Percentiles rank a stretch among this genome's conserved stretches.
Conservation (phyloP, 2,329 filamentous ascomycete species). For the Aspergillus amoenus region DNA sequence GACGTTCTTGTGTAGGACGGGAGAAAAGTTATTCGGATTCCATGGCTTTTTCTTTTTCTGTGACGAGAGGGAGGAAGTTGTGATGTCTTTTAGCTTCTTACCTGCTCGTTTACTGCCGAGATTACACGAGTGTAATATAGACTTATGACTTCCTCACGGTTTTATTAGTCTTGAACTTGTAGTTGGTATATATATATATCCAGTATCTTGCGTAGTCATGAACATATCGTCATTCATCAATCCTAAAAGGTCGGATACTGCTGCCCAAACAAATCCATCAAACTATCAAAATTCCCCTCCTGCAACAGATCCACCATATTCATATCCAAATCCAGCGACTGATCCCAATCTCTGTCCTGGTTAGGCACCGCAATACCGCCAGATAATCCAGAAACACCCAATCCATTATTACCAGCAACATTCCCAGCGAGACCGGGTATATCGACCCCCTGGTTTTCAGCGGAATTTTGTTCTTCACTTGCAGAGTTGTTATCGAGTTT, state of each 20-base stretch:
- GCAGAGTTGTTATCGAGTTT: neutral
- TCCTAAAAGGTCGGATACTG: conserved; percentile 31
- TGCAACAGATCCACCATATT: conserved; percentile 35
- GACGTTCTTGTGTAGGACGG: conserved; percentile 36
- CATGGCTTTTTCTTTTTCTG: conserved; percentile 20
- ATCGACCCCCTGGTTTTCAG: neutral
- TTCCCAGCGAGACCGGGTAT: neutral
- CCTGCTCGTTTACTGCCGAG: conserved; percentile 22
- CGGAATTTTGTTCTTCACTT: neutral
- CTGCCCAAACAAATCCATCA: conserved; percentile 34
- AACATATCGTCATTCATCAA: neutral
- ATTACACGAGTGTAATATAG: conserved; percentile 30
- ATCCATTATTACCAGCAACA: neutral
- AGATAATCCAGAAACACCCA: neutral
- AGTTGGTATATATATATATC: neutral
- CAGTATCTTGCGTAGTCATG: too few relatives aligned
- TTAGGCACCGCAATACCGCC: neutral
- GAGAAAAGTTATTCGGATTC: conserved; percentile 25
- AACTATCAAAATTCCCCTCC: conserved; percentile 31
- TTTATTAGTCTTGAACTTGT: neutral
- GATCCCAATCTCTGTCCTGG: neutral
- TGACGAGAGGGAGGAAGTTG: conserved; percentile 26
- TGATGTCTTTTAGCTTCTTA: conserved; percentile 24
- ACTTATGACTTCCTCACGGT: conserved; percentile 31
- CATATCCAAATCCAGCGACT: conserved; percentile 25